Conservation (phyloP, 352 stramenopile species). For the Phytopythium sindhum region DNA sequence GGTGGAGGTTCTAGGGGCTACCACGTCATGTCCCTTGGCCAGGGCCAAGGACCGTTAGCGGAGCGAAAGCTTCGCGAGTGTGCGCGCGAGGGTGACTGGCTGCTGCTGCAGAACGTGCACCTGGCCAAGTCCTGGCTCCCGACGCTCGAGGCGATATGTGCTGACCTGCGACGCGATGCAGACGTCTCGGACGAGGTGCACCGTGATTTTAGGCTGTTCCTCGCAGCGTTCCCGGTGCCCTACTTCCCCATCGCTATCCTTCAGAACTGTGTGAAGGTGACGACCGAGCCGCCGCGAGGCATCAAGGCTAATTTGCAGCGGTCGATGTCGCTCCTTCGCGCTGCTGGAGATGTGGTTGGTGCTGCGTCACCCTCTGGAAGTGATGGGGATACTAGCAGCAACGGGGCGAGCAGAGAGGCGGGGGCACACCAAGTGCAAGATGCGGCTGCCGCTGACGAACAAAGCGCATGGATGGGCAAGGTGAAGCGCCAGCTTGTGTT, state of each 20-base stretch:
- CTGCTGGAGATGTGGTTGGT: background rate
- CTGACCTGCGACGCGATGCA: conserved; percentile 25
- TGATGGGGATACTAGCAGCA: background rate
- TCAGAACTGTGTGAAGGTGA: conserved; percentile 77
- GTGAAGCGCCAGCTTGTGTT: conserved; percentile 63
- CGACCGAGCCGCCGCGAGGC: conserved; percentile 67
- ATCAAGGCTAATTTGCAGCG: conserved; percentile 73
- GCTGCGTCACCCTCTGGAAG: background rate
- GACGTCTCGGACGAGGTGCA: conserved; percentile 36
- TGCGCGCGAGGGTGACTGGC: conserved; percentile 50
- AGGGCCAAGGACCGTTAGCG: conserved; percentile 71
- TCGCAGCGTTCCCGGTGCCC: conserved; percentile 57
- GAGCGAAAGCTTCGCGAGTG: conserved; percentile 53
- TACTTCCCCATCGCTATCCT: conserved; percentile 77
- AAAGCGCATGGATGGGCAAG: conserved; percentile 10
- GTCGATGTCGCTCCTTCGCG: conserved; percentile 46
- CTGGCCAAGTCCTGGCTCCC: conserved; percentile 77
- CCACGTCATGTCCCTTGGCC: conserved; percentile 65
- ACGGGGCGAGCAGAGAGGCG: background rate
- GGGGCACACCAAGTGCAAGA: background rate
- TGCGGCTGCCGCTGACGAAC: background rate
- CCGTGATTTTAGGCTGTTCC: conserved; percentile 59
- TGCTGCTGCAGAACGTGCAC: conserved; percentile 77
- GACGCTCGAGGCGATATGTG: conserved; percentile 44
- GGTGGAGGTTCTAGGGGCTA: conserved; percentile 10